Evolutionary conservation across 352 stramenopile species (phyloP).

Genomic region (Pythium diclinum): DNA sequence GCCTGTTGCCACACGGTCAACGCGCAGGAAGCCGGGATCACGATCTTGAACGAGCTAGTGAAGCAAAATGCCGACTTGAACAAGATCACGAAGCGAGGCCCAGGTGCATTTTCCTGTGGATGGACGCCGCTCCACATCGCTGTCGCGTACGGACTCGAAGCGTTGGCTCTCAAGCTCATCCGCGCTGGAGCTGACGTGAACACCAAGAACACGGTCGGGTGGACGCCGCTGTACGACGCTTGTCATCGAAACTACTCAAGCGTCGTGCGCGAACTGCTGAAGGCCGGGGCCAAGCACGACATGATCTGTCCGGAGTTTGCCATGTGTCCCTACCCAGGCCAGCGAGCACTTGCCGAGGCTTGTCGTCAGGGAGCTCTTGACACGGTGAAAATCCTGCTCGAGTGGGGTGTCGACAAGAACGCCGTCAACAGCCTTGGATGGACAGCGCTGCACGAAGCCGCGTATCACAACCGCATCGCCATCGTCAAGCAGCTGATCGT

Average conservation of each 20-base stretch:
- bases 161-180: conserved; percentile 71
- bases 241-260: conserved; percentile 68
- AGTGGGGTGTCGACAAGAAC: conserved; percentile 81
- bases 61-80: conserved; percentile 60
- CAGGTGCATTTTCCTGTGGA: conserved; percentile 70
- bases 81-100: conserved; percentile 56
- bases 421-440: conserved; percentile 67
- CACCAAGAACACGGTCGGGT: conserved; percentile 63
- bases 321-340: conserved; percentile 69
- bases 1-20: conserved; percentile 72
- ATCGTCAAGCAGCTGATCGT: conserved; percentile 78
- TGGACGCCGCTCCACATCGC: conserved; percentile 80
- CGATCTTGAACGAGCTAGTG: conserved; percentile 67
- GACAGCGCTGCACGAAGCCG: conserved; percentile 77
- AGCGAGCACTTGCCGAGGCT: conserved; percentile 62
- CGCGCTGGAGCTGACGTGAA: conserved; percentile 65
- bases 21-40: conserved; percentile 63
- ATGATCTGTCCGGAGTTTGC: conserved; percentile 76
- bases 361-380: conserved; percentile 60
- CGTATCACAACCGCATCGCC: conserved; percentile 70
- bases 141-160: conserved; percentile 72
- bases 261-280: conserved; percentile 62
- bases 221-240: conserved; percentile 74
- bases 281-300: conserved; percentile 56
- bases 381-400: conserved; percentile 68